These are phyloP conservation scores for Elongisporangium anandrum DNA, from an alignment of 352 stramenopile species.

Conservation along the genomic window DNA sequence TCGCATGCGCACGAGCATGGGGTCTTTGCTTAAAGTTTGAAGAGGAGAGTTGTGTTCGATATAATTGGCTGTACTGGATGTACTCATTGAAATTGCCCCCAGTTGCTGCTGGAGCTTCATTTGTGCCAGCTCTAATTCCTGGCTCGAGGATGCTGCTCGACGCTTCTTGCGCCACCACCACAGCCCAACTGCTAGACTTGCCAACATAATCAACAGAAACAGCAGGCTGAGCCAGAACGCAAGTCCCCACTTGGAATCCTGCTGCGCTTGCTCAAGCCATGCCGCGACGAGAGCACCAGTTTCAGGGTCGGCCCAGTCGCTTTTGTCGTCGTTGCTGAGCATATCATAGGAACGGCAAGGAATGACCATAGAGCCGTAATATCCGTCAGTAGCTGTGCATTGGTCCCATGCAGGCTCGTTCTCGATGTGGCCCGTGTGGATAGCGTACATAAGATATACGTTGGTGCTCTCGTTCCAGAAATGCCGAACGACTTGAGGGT, in stretches of 20 bases:
- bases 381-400: slow-evolving; percentile 1
- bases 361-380: slow-evolving; percentile 18
- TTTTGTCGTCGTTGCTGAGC: not conserved
- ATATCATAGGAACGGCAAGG: slow-evolving; percentile 7
- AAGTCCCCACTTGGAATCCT: not conserved
- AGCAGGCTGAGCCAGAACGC: slow-evolving; percentile 1
- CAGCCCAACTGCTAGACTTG: no score
- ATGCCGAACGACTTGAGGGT: slow-evolving; percentile 7
- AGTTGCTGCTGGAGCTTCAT: no score
- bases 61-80: no score
- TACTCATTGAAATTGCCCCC: no score
- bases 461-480: slow-evolving; percentile 5
- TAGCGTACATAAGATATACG: slow-evolving; percentile 13
- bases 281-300: slow-evolving; percentile 6
- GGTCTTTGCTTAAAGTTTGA: slow-evolving; percentile 10
- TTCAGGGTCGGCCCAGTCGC: slow-evolving; percentile 11
- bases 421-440: slow-evolving; percentile 10
- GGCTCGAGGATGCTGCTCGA: no score
- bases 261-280: slow-evolving; percentile 10
- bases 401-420: slow-evolving; percentile 10
- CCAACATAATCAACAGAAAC: not conserved
- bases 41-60: no score
- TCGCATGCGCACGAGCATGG: slow-evolving; percentile 22
- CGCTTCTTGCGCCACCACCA: no score
- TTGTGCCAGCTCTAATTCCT: no score